Percentiles rank a stretch among this genome's conserved stretches.
phyloP scores from a whole-genome alignment of 768 basidiomycete genomes.

The Hygrocybe coccinea region DNA sequence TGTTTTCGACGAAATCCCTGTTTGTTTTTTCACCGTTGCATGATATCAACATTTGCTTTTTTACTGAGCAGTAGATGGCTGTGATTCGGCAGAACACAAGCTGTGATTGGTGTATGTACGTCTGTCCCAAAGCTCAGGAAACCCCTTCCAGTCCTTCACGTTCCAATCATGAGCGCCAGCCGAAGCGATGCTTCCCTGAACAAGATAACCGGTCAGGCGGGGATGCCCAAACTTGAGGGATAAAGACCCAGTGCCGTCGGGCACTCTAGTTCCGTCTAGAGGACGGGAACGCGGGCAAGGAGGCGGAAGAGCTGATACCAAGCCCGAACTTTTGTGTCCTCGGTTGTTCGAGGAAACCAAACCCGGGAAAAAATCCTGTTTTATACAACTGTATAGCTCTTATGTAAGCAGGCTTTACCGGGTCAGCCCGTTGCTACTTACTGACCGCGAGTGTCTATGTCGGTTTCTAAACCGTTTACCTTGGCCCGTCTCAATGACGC shows the following conservation, averaged over 20 bases:
- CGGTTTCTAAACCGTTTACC: slow-evolving; percentile 44
- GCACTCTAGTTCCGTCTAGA: slow-evolving; percentile 53
- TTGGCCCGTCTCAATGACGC: slow-evolving; percentile 54
- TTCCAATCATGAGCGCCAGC: slow-evolving; percentile 67
- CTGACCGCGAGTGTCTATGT: slow-evolving; percentile 37
- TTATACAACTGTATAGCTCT: background rate
- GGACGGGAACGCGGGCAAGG: slow-evolving; percentile 95
- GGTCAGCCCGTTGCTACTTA: background rate
- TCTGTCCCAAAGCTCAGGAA: background rate
- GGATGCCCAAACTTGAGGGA: slow-evolving; percentile 26
- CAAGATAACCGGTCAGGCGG: slow-evolving; percentile 44
- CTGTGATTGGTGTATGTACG: background rate
- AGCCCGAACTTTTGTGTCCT: slow-evolving; percentile 94
- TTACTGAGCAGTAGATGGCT: no score
- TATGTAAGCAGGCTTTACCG: slow-evolving; percentile 1
- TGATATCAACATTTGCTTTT: no score
- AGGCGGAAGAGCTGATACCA: slow-evolving; percentile 73
- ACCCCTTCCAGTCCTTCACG: slow-evolving; percentile 28
- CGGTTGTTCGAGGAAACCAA: slow-evolving; percentile 55
- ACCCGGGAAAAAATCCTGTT: background rate
- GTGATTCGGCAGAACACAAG: no score
- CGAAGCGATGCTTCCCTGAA: slow-evolving; percentile 60
- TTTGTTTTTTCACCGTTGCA: no score
- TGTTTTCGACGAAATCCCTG: background rate
- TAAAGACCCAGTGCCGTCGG: slow-evolving; percentile 29